Base-by-base conservation (phyloP, 495 filamentous ascomycete species). In the Annulohypoxylon nitens region DNA sequence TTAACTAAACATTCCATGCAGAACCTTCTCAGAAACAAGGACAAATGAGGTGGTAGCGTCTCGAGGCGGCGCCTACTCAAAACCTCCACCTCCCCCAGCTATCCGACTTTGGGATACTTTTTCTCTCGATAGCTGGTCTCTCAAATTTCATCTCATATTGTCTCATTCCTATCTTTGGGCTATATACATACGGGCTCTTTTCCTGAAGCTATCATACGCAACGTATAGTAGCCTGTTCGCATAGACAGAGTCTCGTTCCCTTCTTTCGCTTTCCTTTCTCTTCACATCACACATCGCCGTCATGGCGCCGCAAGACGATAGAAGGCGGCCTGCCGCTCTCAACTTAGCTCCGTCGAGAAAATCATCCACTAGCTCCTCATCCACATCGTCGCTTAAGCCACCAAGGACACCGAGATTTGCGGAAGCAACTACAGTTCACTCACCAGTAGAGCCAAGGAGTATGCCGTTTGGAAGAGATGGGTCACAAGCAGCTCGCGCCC, bases 401-500 rank as follows among this genome's bases (percentile, higher is more conserved):
- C 92, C 92, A 36, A 88, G 94, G 67, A 93, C 92, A 55, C 90
- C 94, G 70, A 92, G 94, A 69, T 97, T 97, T 76, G 93, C 93
- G 43, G 94, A 97, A 83, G 93, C 93, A 36, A 97, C 94, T 6
- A 86, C 93, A 20, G 92, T 97, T 58, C 86, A 95, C 81, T 97
- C 94, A 26, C 94, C 94, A 61, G 86, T 96, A 75, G 92, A 91
- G 51, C 83, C 85, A 4, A 79, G 73, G 23, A 81, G 84, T 66
- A 88, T 88, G 4, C 93, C 93, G 1, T 96, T 97, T 77, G 88
- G 66, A 73, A 73, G 67, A 63, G 89, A 93, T 71, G 87, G 86
- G 53, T 84, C 86, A 55, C 82, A 86, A 60, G 84, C 89, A 74
- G 85, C 86, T 64, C 86, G 91, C 71, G 81, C 90, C 48, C 90